Evolutionary conservation across 345 rosid genomes (phyloP).

Genomic region (Populus euphratica): DNA sequence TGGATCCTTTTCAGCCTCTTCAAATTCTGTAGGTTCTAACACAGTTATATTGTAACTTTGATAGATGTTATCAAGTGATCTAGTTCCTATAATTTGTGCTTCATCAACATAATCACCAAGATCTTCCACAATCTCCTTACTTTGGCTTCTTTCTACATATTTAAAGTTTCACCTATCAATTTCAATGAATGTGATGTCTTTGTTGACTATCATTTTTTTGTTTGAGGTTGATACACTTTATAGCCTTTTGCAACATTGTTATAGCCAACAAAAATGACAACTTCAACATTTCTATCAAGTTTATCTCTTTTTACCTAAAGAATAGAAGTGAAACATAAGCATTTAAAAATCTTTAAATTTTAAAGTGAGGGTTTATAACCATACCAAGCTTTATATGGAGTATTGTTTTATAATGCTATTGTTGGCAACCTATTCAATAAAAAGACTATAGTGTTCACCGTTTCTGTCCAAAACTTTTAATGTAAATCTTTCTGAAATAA

Average conservation of each 20-base stretch:
- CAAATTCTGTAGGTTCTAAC: neutral
- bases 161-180: neutral
- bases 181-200: neutral
- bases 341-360: neutral
- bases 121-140: neutral
- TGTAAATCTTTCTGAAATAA: neutral
- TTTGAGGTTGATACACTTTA: neutral
- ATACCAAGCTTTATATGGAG: neutral
- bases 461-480: neutral
- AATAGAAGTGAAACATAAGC: neutral
- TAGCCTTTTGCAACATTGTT: neutral
- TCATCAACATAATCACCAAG: neutral
- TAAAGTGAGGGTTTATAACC: neutral
- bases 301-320: neutral
- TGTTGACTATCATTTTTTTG: neutral
- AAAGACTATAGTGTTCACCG: rapidly evolving
- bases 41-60: too few species aligned
- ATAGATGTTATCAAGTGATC: neutral
- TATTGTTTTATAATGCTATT: neutral
- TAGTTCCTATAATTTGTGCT: neutral
- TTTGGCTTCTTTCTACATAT: too few species aligned
- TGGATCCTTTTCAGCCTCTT: neutral
- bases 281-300: neutral
- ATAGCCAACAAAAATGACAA: neutral
- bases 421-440: neutral